phyloP scores from a whole-genome alignment of 192 early-diverging fungal genomes.

The Phycomyces nitens region DNA sequence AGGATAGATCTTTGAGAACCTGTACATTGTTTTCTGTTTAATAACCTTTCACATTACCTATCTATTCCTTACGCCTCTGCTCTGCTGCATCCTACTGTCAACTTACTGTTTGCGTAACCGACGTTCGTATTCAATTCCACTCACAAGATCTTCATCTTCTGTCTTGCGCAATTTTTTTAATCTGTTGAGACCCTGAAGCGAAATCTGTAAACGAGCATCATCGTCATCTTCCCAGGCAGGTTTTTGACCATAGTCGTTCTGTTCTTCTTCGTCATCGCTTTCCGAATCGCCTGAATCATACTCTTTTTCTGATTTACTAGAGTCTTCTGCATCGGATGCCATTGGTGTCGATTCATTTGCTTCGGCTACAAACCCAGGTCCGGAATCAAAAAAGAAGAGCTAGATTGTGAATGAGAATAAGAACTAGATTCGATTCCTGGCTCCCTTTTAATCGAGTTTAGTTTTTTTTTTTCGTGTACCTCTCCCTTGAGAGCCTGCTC shows the following conservation, averaged over 20 bases:
- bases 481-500: background rate
- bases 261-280: constrained; percentile 8
- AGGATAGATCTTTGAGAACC: constrained; percentile 80
- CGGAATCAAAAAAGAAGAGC: constrained; percentile 36
- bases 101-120: constrained; percentile 79
- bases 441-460: too few relatives aligned
- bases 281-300: constrained; percentile 34
- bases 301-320: constrained; percentile 40
- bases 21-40: constrained; percentile 15
- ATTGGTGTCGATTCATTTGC: constrained; percentile 30
- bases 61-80: too few relatives aligned
- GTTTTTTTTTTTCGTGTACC: too few relatives aligned
- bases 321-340: constrained; percentile 37
- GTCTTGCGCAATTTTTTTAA: constrained; percentile 74
- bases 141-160: constrained; percentile 72
- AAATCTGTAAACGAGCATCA: constrained; percentile 66
- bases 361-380: constrained; percentile 23
- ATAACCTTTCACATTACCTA: too few relatives aligned
- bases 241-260: constrained; percentile 23
- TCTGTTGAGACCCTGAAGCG: constrained; percentile 60
- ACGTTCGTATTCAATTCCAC: constrained; percentile 78
- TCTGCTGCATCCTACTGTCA: background rate
- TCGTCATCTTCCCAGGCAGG: constrained; percentile 83
- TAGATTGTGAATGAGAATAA: too few relatives aligned
- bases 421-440: too few relatives aligned